Base-by-base conservation (phyloP, 192 early-diverging fungal genomes). In the Entomortierella lignicola region DNA sequence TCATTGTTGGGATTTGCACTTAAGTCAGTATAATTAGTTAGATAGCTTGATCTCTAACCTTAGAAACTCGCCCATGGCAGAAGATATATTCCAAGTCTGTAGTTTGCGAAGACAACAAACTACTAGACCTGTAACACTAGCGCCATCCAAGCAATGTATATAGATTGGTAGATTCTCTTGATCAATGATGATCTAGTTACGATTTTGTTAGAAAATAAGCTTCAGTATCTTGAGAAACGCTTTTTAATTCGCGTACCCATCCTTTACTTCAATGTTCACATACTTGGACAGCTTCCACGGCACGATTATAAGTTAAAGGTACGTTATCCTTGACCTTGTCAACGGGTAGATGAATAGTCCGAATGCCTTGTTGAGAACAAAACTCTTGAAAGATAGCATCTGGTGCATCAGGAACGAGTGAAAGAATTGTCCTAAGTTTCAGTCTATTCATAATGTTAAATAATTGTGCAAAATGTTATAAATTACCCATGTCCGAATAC, bases 81-180 rank as follows among this genome's bases (percentile, higher is more conserved):
- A 89, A 11, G 92, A 84, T 29, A 90, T 71, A 13, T 88, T 91
- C 97, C 97, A 98, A 68, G 93, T 87, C 85, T 97, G 95, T 50
- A 99, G 75, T 66, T 95, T 97, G 37, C 97, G 88, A 65, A 99
- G 66, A 74, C 94, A 96, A 70, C 93, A 91, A 15, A 97, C 80
- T 2, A 95, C 87, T 4, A 96, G 79, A 0, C 94, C 93, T 2
- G 94, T 97, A 34, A 96, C 94, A 62, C 92, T 87, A 2, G 93
- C 89, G 13, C 96, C 96, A 71, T 98, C 94, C 31, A 95, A 79
- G 69, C 96, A 98, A 75, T 99, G 97, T 6, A 99, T 63, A 71
- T 93, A 98, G 26, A 97, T 63, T 0, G 96, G 97, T 47, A 86
- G 69, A 55, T 91, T 90, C 1, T 61, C 41, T 2, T 90, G 88